Evolutionary conservation across 2,329 filamentous ascomycete genomes (phyloP), one percentile per base, ranked within the genome.

Genomic region (Sphaceloma murrayae): DNA sequence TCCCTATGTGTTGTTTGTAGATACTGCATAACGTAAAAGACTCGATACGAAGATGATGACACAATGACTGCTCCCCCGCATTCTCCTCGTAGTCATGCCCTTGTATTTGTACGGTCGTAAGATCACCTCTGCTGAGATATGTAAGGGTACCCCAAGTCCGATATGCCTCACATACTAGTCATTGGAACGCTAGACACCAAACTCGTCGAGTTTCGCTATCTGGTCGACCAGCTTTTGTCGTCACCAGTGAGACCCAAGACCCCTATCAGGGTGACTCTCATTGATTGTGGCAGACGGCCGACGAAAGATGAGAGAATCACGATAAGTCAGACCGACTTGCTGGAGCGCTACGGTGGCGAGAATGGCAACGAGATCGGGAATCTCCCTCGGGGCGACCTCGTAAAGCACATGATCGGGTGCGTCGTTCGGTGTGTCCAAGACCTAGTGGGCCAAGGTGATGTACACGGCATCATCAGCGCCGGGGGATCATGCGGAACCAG

Each of bases 151-250:
- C n/a, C n/a, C n/a, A n/a, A n/a, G n/a, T n/a, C n/a, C n/a, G n/a
- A n/a, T 11, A 59, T 60, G 57, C 53, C 57, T 9, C 54, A 57
- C 29, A 68, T 80, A 43, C 62, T 73, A 40, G 59, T 80, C 10
- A 58, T 82, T 16, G 78, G 78, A 14, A 82, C 77, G 10, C 77
- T 73, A 54, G 78, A 82, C 54, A 80, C 77, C 22, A 82, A 82
- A 55, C 63, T 77, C 8, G 58, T 70, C 4, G 77, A 82, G 54
- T 64, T 79, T 1, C 58, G 74, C 2, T 79, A 70, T 54, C 61
- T 79, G 2, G 67, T 67, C 34, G 58, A 67, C 3, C 62, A 66
- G 29, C 69, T 78, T 45, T 46, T 64, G 38, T 31, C 34, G 4
- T 14, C 29, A 21, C 14, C 22, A 9, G 21, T 17, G 9, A n/a